Evolutionary conservation across 345 rosid species (phyloP).

Genomic region (Gossypium rotundifolium): DNA sequence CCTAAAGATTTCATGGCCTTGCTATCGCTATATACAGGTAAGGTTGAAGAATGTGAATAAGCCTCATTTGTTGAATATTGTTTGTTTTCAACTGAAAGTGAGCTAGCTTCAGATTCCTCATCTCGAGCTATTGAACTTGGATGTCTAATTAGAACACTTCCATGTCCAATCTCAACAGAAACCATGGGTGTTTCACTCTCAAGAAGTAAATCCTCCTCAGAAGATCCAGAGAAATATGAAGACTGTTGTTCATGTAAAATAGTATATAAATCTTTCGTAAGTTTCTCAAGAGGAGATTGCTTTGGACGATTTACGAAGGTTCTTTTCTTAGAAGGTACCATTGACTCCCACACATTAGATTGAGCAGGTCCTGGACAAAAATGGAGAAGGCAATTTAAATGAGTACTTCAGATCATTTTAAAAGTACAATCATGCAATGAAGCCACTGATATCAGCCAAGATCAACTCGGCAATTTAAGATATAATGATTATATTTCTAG

Average conservation of each 20-base stretch:
- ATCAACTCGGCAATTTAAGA: neutral
- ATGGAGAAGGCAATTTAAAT: slow-evolving; percentile 1
- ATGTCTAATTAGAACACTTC: slow-evolving; percentile 80
- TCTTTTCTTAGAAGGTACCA: slow-evolving; percentile 87
- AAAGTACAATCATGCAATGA: slow-evolving; percentile 5
- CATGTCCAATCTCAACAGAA: slow-evolving; percentile 96
- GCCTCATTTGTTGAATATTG: slow-evolving; percentile 45
- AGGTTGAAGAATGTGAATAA: slow-evolving; percentile 43
- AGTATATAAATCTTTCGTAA: slow-evolving; percentile 71
- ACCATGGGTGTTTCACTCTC: slow-evolving; percentile 90
- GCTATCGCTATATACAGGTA: slow-evolving; percentile 36
- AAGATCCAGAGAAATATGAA: slow-evolving; percentile 77
- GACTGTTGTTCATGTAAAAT: slow-evolving; percentile 94
- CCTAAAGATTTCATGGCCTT: slow-evolving; percentile 27
- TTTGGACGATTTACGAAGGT: slow-evolving; percentile 81
- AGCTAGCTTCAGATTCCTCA: slow-evolving; percentile 97
- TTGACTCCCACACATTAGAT: slow-evolving; percentile 78
- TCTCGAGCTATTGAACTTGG: slow-evolving; percentile 79
- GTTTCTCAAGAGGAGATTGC: slow-evolving; percentile 87
- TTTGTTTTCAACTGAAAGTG: slow-evolving; percentile 81
- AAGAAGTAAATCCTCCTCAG: slow-evolving; percentile 89
- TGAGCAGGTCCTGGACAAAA: slow-evolving; percentile 68
- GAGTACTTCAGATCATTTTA: neutral
- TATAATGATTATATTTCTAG: neutral
- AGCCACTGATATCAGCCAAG: neutral